These are phyloP conservation scores for Sordariomycetes sp. DNA, from an alignment of 2,329 filamentous ascomycete genomes.

Conservation along the genomic window DNA sequence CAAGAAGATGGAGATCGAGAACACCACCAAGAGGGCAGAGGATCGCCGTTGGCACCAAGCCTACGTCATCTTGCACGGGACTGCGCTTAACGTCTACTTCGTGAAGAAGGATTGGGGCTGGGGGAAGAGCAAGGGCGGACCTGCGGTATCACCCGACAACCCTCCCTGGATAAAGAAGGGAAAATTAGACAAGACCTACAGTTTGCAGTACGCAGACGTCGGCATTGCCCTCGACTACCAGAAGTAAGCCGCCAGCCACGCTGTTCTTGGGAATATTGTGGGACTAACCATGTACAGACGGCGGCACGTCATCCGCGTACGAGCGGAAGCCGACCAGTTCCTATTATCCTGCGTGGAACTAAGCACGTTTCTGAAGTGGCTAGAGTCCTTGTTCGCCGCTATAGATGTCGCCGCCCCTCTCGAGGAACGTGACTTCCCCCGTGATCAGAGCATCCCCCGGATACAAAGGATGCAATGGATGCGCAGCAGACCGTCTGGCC, in stretches of 20 bases:
- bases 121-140: slow-evolving; percentile 33
- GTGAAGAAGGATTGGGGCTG: slow-evolving; percentile 44
- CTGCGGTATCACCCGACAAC: slow-evolving; percentile 33
- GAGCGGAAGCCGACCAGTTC: slow-evolving; percentile 63
- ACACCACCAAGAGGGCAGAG: slow-evolving; percentile 47
- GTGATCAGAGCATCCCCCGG: slow-evolving; percentile 48
- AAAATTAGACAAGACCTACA: slow-evolving; percentile 52
- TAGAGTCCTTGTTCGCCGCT: slow-evolving; percentile 57
- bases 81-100: slow-evolving; percentile 51
- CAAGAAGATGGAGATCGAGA: slow-evolving; percentile 53
- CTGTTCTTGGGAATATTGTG: not conserved
- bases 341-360: slow-evolving; percentile 53
- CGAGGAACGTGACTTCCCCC: slow-evolving; percentile 54
- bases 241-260: slow-evolving; percentile 33
- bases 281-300: slow-evolving; percentile 21
- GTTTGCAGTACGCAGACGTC: slow-evolving; percentile 60
- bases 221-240: slow-evolving; percentile 61
- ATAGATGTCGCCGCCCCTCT: slow-evolving; percentile 59
- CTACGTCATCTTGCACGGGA: slow-evolving; percentile 53
- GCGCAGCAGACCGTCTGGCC: slow-evolving; percentile 21
- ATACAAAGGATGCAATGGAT: slow-evolving; percentile 38
- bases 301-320: slow-evolving; percentile 56
- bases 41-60: slow-evolving; percentile 51
- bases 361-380: slow-evolving; percentile 53
- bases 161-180: slow-evolving; percentile 38